A percentile compares a stretch with the other conserved stretches of the same genome.
phyloP scores from a whole-genome alignment of 768 basidiomycete species.

The Pisolithus sp. region DNA sequence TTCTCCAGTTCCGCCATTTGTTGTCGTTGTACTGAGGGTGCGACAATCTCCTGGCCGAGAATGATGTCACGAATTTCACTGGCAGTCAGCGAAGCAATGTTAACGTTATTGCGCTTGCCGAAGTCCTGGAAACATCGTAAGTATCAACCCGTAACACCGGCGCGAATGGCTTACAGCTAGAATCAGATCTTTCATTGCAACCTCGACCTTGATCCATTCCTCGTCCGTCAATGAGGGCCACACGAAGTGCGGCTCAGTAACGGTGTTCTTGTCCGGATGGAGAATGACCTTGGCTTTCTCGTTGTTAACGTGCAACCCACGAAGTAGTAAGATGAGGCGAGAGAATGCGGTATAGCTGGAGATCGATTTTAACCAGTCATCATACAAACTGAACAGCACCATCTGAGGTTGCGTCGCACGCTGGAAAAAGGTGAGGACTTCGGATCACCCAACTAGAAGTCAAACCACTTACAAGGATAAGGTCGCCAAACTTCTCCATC shows the following conservation, averaged over 20 bases:
- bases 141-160: background rate
- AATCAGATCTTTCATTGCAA: slow-evolving; percentile 97
- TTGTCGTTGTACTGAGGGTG: slow-evolving; percentile 91
- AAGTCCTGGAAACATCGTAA: slow-evolving; percentile 60
- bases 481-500: slow-evolving; percentile 99
- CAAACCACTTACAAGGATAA: slow-evolving; percentile 61
- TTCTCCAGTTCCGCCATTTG: slow-evolving; percentile 99
- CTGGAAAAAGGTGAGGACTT: slow-evolving; percentile 29
- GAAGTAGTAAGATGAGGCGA: slow-evolving; percentile 91
- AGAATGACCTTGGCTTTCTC: slow-evolving; percentile 99
- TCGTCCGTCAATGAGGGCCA: slow-evolving; percentile 93
- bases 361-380: slow-evolving; percentile 99
- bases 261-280: slow-evolving; percentile 93
- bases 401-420: slow-evolving; percentile 98
- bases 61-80: slow-evolving; percentile 98
- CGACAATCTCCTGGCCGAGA: slow-evolving; percentile 96
- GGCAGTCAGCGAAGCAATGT: slow-evolving; percentile 93
- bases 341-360: slow-evolving; percentile 99
- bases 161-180: slow-evolving; percentile 49
- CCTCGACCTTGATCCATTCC: slow-evolving; percentile 99
- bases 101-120: slow-evolving; percentile 98
- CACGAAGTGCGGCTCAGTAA: slow-evolving; percentile 96
- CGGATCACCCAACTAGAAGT: background rate
- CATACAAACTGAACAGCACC: slow-evolving; percentile 97
- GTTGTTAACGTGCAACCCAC: slow-evolving; percentile 97